Evolutionary conservation across 2,329 filamentous ascomycete species (phyloP).

Genomic region (Alternaria gaisen): DNA sequence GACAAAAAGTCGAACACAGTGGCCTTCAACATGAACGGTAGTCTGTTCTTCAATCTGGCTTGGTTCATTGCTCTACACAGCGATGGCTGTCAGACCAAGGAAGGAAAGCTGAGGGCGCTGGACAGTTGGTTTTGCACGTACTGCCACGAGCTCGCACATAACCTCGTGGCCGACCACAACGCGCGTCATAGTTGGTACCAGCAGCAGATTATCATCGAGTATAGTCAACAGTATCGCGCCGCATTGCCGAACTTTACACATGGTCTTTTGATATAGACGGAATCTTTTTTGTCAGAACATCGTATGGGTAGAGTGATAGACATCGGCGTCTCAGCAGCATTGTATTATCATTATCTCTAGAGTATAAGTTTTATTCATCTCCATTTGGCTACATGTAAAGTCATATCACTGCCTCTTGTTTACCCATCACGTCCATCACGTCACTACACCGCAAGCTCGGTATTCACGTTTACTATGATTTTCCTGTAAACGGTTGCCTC

Average conservation of each 20-base stretch:
- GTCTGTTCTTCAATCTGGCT: constrained; percentile 91
- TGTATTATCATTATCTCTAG: background rate
- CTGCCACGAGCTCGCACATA: constrained; percentile 95
- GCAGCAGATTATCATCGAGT: constrained; percentile 51
- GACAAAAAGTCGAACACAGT: constrained; percentile 82
- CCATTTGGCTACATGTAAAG: too few relatives aligned
- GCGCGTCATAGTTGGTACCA: constrained; percentile 51
- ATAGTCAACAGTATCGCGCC: constrained; percentile 41
- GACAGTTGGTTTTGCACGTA: constrained; percentile 96
- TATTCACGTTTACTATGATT: background rate
- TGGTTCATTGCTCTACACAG: constrained; percentile 83
- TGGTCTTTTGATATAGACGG: constrained; percentile 24
- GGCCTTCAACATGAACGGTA: constrained; percentile 88
- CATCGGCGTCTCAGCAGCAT: background rate
- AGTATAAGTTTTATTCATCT: background rate
- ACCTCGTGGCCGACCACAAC: constrained; percentile 78
- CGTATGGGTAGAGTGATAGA: background rate
- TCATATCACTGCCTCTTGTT: rapidly evolving
- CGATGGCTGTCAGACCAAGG: constrained; percentile 30
- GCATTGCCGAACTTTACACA: constrained; percentile 37
- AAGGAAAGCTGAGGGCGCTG: constrained; percentile 55
- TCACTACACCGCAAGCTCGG: background rate
- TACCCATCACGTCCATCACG: background rate
- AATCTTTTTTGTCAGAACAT: too few relatives aligned
- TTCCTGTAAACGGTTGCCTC: background rate